Base-by-base conservation (phyloP, 768 basidiomycete genomes). In the Suillus luteus region DNA sequence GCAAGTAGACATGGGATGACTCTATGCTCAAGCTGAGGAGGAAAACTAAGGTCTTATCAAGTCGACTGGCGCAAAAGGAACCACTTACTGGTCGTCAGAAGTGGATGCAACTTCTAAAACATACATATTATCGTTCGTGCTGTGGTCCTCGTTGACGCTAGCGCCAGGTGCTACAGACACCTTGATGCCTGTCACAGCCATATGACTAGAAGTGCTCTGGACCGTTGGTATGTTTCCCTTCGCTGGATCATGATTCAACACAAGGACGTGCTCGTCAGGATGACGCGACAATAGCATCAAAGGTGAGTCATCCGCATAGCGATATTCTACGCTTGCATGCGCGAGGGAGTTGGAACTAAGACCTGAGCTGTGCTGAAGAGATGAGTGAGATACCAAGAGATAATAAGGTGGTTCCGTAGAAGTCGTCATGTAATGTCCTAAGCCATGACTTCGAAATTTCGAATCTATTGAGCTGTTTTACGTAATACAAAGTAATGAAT, bases 291-390 rank as follows among this genome's bases (percentile, higher is more conserved):
- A 76, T 14, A 93, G 75, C 12, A 84, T 75, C n/a, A 85, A 74
- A 3, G 91, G 87, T 0, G 88, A 82, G 70, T 95, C 93, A 68
- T 95, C 91, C 22, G 85, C 83, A 70, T 91, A 94, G 69, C 91
- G 89, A 72, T 93, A 93, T 68, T 93, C 89, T 19, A 95, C 87
- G 49, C 79, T 77, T 5, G 91, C 90, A 70, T 94, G 92, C 12
- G 82, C 76, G 55, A 79, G 69, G 38, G 64, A 66, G 1, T 65
- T 77, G 35, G 78, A 78, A 37, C 79, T 80, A 12, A 78, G 76
- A 2, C 81, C 72, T 24, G 81, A 59, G 37, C 78, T 76, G 55
- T 72, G 64, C 24, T 75, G 74, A 27, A 82, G 72, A 12, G 82
- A 78, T 19, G 83, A 82, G 66, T 87, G 86, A 2, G 89, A 85